Evolutionary conservation across 257 asterid species (phyloP).

Genomic region (Solanum ossicruentum): DNA sequence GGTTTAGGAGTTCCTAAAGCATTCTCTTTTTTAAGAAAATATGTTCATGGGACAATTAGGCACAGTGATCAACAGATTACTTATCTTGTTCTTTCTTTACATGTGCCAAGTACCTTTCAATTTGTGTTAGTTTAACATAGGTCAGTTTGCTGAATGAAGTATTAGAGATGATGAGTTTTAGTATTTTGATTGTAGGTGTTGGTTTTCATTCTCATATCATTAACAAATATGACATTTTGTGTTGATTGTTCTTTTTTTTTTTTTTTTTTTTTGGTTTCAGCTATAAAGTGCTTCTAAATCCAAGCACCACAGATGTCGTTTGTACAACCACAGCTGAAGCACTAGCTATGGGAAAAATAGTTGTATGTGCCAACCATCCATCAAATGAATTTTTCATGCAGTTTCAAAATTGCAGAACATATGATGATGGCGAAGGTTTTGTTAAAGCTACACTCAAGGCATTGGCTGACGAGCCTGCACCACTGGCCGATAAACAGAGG

Average conservation of each 20-base stretch:
- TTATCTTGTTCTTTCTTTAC: background rate
- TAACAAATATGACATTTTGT: background rate
- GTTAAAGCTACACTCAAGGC: conserved; percentile 61
- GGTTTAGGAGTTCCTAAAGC: background rate
- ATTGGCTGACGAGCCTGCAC: conserved; percentile 59
- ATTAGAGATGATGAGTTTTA: background rate
- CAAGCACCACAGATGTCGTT: conserved; percentile 97
- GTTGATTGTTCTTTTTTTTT: background rate
- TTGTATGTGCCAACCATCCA: conserved; percentile 87
- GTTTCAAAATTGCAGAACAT: conserved; percentile 86
- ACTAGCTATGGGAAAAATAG: conserved; percentile 94
- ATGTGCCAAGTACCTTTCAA: background rate
- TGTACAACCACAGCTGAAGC: conserved; percentile 99
- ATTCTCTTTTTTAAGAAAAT: background rate
- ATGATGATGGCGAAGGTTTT: conserved; percentile 53
- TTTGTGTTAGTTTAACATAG: background rate
- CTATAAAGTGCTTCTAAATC: conserved; percentile 86
- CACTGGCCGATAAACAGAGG: conserved; percentile 55
- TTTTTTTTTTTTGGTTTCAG: conserved; percentile 20
- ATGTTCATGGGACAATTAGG: background rate
- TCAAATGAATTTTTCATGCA: conserved; percentile 95
- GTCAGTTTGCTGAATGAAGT: background rate
- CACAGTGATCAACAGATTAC: background rate
- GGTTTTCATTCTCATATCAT: background rate
- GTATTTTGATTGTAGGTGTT: background rate